These are phyloP conservation scores for Sporisorium sorghi DNA, from an alignment of 1,284 basidiomycete genomes.

Conservation along the genomic window DNA sequence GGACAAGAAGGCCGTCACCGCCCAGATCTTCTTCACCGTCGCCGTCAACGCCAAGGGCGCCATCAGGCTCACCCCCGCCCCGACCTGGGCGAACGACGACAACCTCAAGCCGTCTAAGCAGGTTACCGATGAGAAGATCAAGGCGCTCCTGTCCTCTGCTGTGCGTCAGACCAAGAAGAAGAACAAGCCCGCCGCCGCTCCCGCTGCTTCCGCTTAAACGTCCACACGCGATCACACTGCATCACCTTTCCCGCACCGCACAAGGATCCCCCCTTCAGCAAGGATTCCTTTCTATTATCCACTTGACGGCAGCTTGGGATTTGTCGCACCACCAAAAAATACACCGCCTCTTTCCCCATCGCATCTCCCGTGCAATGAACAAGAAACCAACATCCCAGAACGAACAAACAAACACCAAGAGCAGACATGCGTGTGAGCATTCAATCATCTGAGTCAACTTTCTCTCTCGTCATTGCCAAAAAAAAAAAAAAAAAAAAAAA, in stretches of 20 bases:
- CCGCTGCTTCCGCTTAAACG: conserved; percentile 27
- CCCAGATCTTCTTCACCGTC: conserved; percentile 95
- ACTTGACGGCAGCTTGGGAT: too few relatives aligned
- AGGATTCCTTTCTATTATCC: too few relatives aligned
- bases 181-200: conserved; percentile 71
- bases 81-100: conserved; percentile 92
- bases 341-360: neutral
- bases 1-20: conserved; percentile 69
- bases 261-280: too few relatives aligned
- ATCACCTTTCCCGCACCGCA: neutral
- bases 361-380: conserved; percentile 13
- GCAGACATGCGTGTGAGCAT: neutral
- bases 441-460: neutral
- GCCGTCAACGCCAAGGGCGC: conserved; percentile 81
- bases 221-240: neutral
- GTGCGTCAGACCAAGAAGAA: conserved; percentile 92
- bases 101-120: conserved; percentile 81
- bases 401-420: neutral
- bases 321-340: neutral
- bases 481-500: too few relatives aligned
- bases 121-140: conserved; percentile 69
- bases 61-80: conserved; percentile 83
- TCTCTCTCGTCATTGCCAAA: conserved; percentile 1
- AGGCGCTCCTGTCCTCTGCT: conserved; percentile 80
- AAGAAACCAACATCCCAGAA: conserved; percentile 1